Base-by-base conservation (phyloP, 306 rosid genomes). In the Dryas octopetala region DNA sequence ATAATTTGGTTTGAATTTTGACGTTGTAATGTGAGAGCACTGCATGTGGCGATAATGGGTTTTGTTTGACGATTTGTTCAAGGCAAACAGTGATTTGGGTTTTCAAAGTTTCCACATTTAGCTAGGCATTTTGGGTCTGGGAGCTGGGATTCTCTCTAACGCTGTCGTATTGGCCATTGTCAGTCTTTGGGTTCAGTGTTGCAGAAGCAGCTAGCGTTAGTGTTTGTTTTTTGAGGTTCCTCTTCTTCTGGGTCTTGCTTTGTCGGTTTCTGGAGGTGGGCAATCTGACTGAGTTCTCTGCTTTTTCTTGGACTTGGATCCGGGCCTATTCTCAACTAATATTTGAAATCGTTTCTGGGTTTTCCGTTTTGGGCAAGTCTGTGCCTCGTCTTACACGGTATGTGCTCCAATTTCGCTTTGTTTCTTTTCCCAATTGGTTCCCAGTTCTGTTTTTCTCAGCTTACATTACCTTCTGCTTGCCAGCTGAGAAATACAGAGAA, bases 141-240 rank as follows among this genome's bases (percentile, higher is more conserved):
- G 88, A 88, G 75, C 80, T 79, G 68, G 84, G 86, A 91, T 85
- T 85, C 84, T 80, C 81, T 83, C 67, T 81, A 49, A 62, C 40
- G 40, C 8, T 11, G 14, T 70, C 63, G 65, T 28, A 49, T 68
- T 54, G 49, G 66, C 4, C 53, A 10, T 62, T 89, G 92, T 93
- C 92, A 86, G 92, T 84, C 87, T 79, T 89, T 76, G 89, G 86
- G 88, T 89, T 81, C 78, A 66, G 82, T 87, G 86, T 76, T 45
- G 66, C 32, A 74, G 82, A 43, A 79, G 78, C 93, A 32, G 38
- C 38, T 32, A 32, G 38, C 38, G 38, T 32, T 32, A 1, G 38
- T 32, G 38, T 32, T 87, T 88, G 83, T 79, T 78, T 63, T 76
- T 74, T 74, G 66, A 68, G 74, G 80, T 75, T 75, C 78, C 80